These are phyloP conservation scores for Hyphopichia pseudoburtonii DNA, from an alignment of 1,139 yeast genomes.

Conservation along the genomic window DNA sequence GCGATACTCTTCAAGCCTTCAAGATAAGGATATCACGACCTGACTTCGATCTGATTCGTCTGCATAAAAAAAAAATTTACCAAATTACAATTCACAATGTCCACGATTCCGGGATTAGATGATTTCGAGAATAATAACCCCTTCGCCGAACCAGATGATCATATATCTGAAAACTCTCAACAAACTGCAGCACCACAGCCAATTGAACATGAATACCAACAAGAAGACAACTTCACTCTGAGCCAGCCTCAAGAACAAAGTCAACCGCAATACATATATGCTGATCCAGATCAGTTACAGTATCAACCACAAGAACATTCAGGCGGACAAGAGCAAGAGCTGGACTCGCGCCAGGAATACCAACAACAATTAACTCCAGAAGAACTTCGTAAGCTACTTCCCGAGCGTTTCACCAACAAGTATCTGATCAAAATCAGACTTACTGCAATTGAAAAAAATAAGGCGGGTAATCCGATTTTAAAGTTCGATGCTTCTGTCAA, in stretches of 20 bases:
- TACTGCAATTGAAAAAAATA: constrained; percentile 38
- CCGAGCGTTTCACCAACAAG: constrained; percentile 47
- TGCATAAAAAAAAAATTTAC: too few relatives aligned
- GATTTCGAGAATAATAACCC: constrained; percentile 69
- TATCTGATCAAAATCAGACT: constrained; percentile 31
- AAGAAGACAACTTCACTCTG: constrained; percentile 5
- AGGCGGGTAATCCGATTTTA: constrained; percentile 45
- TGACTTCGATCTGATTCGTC: too few relatives aligned
- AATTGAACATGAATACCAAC: constrained; percentile 6
- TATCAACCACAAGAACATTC: constrained; percentile 5
- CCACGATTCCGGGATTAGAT: constrained; percentile 23
- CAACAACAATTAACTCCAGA: constrained; percentile 29
- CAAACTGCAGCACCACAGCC: constrained; percentile 4
- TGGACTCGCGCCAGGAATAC: constrained; percentile 8
- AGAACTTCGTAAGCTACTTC: constrained; percentile 47
- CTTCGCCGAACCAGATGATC: constrained; percentile 39
- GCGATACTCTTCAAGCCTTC: too few relatives aligned
- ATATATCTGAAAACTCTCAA: neutral
- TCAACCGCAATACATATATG: constrained; percentile 10
- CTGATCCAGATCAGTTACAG: constrained; percentile 12
- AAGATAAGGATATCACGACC: too few relatives aligned
- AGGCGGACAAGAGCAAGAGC: constrained; percentile 7
- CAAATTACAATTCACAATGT: neutral
- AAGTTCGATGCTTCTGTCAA: constrained; percentile 39
- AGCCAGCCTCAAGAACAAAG: constrained; percentile 2